phyloP scores from a whole-genome alignment of 2,329 filamentous ascomycete species.

The Dothistroma septosporum region DNA sequence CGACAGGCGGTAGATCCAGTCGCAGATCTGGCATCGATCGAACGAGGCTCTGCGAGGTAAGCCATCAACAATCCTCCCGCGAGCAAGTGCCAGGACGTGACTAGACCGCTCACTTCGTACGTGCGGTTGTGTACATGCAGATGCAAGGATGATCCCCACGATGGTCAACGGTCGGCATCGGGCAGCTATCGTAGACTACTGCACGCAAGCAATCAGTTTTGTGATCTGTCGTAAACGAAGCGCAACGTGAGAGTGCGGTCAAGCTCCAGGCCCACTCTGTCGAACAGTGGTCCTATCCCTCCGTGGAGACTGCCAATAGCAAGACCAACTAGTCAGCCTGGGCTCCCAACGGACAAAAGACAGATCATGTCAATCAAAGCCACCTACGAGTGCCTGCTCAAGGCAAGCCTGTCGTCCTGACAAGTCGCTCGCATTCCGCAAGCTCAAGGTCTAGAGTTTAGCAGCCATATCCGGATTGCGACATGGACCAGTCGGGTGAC shows the following conservation, averaged over 20 bases:
- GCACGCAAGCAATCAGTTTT: conserved; percentile 22
- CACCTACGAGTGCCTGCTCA: conserved; percentile 15
- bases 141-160: conserved; percentile 20
- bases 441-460: conserved; percentile 14
- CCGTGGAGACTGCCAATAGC: conserved; percentile 11
- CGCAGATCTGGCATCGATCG: neutral
- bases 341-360: conserved; percentile 11
- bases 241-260: conserved; percentile 22
- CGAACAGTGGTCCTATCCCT: conserved; percentile 2
- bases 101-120: conserved; percentile 9
- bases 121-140: conserved; percentile 13
- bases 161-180: conserved; percentile 23
- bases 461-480: conserved; percentile 18
- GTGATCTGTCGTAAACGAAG: conserved; percentile 21
- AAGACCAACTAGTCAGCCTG: conserved; percentile 2
- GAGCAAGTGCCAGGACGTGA: neutral
- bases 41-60: neutral
- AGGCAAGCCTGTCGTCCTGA: conserved; percentile 4
- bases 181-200: conserved; percentile 23
- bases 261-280: conserved; percentile 12
- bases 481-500: conserved; percentile 22
- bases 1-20: neutral
- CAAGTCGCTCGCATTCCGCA: conserved; percentile 10
- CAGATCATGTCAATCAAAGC: conserved; percentile 16
- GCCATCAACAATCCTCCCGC: neutral